Percentiles rank a stretch among this genome's conserved stretches.
Conservation (phyloP, 371 early-diverging fungal genomes). For the Funneliformis caledonium region DNA sequence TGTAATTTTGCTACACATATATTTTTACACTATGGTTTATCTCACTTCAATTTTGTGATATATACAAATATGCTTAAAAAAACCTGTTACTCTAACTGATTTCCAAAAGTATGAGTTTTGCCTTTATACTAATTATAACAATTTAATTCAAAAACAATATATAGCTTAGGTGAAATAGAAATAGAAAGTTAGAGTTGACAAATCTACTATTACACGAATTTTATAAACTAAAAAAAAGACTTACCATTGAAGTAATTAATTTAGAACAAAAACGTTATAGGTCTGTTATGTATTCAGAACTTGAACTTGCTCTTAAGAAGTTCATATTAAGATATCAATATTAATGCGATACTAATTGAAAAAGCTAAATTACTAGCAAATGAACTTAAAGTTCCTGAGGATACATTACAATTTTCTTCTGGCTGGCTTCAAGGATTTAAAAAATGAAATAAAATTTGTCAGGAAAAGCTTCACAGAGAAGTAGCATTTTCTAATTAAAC, state of each 20-base stretch:
- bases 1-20: no score
- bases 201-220: slow-evolving; percentile 9
- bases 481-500: slow-evolving; percentile 8
- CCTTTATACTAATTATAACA: slow-evolving; percentile 33
- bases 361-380: no score
- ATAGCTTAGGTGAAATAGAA: slow-evolving; percentile 18
- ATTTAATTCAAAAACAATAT: slow-evolving; percentile 27
- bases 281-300: background rate
- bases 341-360: no score
- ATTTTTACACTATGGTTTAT: no score
- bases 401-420: background rate
- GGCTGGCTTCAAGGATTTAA: slow-evolving; percentile 33
- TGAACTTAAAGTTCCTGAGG: slow-evolving; percentile 1
- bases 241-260: background rate
- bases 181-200: background rate
- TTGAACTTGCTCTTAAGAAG: no score
- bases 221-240: background rate
- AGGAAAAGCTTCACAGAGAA: slow-evolving; percentile 9
- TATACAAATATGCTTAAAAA: background rate
- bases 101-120: slow-evolving; percentile 26
- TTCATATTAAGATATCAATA: no score
- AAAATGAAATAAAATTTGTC: slow-evolving; percentile 6
- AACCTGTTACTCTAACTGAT: background rate
- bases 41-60: no score
- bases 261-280: background rate